Percentiles rank a stretch among this genome's conserved stretches.
These are phyloP conservation scores for Dioscorea dumetorum DNA, from an alignment of 106 monocot species.

Conservation along the genomic window DNA sequence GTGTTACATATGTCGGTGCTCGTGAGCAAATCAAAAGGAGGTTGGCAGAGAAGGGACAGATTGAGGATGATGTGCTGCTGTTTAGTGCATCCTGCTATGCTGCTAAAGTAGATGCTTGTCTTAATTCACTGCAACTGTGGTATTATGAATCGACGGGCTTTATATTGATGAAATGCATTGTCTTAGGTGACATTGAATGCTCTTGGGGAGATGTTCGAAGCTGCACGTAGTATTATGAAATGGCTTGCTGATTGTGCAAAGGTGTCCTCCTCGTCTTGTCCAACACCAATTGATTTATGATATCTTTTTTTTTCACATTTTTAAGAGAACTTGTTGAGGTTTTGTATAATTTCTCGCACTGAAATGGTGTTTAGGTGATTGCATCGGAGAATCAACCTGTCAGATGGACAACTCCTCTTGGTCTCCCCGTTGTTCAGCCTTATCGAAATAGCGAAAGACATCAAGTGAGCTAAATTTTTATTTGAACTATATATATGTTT, in stretches of 20 bases:
- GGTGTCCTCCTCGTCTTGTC: conserved; percentile 21
- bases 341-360: background rate
- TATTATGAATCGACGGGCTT: too few species aligned
- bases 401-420: conserved; percentile 66
- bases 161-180: background rate
- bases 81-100: conserved; percentile 83
- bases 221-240: conserved; percentile 83
- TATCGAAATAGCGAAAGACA: conserved; percentile 64
- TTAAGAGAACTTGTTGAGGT: background rate
- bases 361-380: conserved; percentile 5
- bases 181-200: conserved; percentile 70
- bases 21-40: conserved; percentile 88
- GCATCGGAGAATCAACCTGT: conserved; percentile 58
- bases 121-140: background rate
- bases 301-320: too few species aligned
- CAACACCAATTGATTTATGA: too few species aligned
- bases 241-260: conserved; percentile 91
- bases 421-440: conserved; percentile 72
- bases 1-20: conserved; percentile 92
- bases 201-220: conserved; percentile 85
- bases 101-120: conserved; percentile 48
- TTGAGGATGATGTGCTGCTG: conserved; percentile 60
- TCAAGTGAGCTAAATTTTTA: conserved; percentile 38
- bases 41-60: conserved; percentile 64
- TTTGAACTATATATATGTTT: too few species aligned